Conservation (phyloP, 176 grass and related monocot genomes). For the Puya raimondii region DNA sequence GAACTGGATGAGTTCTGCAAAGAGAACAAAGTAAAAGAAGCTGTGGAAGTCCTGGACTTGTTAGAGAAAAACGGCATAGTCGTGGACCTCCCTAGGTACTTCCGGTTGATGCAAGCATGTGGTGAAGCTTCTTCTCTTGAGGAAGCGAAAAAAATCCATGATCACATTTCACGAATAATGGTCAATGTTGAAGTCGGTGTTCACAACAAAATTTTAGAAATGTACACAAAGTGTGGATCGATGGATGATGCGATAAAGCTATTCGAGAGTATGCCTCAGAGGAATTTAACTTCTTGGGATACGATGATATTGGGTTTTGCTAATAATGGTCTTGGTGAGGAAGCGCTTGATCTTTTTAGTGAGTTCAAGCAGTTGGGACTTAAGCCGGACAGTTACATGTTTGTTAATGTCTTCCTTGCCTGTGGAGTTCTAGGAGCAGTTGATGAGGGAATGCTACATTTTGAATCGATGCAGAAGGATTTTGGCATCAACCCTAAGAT, state of each 20-base stretch:
- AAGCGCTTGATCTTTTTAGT: conserved; percentile 60
- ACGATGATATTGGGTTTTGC: conserved; percentile 76
- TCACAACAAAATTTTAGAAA: conserved; percentile 74
- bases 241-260: conserved; percentile 64
- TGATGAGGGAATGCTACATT: conserved; percentile 88
- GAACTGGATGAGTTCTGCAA: conserved; percentile 71
- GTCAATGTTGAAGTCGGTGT: conserved; percentile 35
- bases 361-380: conserved; percentile 50
- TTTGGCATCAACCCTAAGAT: conserved; percentile 63
- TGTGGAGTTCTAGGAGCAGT: conserved; percentile 78
- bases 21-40: conserved; percentile 74
- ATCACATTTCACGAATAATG: conserved; percentile 38
- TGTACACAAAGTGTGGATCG: conserved; percentile 82
- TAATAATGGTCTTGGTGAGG: conserved; percentile 67
- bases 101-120: conserved; percentile 67
- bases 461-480: conserved; percentile 86
- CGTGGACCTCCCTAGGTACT: conserved; percentile 36
- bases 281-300: conserved; percentile 69
- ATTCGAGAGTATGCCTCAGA: conserved; percentile 52
- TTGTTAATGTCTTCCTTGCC: conserved; percentile 50
- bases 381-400: conserved; percentile 59
- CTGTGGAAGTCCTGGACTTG: conserved; percentile 43
- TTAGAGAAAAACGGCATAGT: conserved; percentile 37
- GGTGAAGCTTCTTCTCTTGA: conserved; percentile 41
- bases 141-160: conserved; percentile 56